phyloP scores from a whole-genome alignment of 1,284 basidiomycete genomes.

The Mycena citricolor region DNA sequence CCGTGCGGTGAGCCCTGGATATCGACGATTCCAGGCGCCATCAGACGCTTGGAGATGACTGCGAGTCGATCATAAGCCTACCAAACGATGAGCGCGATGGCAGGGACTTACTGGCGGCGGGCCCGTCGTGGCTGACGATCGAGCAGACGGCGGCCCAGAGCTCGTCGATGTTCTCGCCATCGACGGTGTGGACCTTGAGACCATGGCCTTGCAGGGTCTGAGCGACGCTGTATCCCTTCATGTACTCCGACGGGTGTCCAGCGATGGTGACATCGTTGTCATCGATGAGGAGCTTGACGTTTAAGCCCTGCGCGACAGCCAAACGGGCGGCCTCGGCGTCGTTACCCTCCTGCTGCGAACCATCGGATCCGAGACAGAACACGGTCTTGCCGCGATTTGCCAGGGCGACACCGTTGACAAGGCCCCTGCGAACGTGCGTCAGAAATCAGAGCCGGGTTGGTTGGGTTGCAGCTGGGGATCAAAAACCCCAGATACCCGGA shows the following conservation, averaged over 20 bases:
- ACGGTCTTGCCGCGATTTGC: slow-evolving; percentile 75
- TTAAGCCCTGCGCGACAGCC: slow-evolving; percentile 77
- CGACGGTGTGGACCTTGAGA: slow-evolving; percentile 66
- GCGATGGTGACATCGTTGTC: slow-evolving; percentile 89
- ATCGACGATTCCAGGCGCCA: slow-evolving; percentile 78
- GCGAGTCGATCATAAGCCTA: slow-evolving; percentile 6
- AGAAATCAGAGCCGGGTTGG: slow-evolving; percentile 4
- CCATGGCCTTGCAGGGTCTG: slow-evolving; percentile 81
- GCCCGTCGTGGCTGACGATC: slow-evolving; percentile 62
- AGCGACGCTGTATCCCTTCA: slow-evolving; percentile 70
- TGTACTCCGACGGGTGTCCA: slow-evolving; percentile 81
- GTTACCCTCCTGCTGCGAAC: slow-evolving; percentile 86
- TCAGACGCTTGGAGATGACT: slow-evolving; percentile 74
- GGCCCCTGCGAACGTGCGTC: slow-evolving; percentile 42
- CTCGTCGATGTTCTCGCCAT: slow-evolving; percentile 77
- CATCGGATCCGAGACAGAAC: slow-evolving; percentile 83
- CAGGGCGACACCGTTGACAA: slow-evolving; percentile 79
- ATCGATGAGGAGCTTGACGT: slow-evolving; percentile 83
- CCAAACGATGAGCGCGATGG: neutral
- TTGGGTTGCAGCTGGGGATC: too few species aligned
- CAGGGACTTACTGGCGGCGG: slow-evolving; percentile 60
- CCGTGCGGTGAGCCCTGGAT: slow-evolving; percentile 78
- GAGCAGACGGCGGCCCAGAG: slow-evolving; percentile 68
- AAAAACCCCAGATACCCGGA: neutral
- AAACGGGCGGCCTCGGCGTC: slow-evolving; percentile 85